Evolutionary conservation across 768 basidiomycete genomes (phyloP), one percentile per base, ranked within the genome.

Genomic region (Suillus discolor): DNA sequence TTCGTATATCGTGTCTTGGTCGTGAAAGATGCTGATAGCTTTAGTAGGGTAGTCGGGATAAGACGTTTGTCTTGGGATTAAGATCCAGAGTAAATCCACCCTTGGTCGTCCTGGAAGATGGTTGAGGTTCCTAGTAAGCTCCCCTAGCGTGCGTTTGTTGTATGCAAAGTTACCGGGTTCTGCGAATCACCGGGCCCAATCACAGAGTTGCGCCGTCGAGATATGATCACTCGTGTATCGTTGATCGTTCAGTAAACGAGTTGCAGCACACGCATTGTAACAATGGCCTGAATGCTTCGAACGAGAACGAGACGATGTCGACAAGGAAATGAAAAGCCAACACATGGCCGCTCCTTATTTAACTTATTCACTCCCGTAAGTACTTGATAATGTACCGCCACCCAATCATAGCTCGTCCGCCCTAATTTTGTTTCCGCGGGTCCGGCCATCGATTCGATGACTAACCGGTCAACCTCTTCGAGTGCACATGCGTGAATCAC

Each of bases 341-440:
- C 59, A 28, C 59, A 60, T 60, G 59, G 59, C 59, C 4, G 41
- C 8, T 42, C 41, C 41, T 42, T 60, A 60, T 60, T 60, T 60
- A 60, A 60, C 59, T 28, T 1, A 25, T 2, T 6, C 25, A 38
- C 25, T 55, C 54, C 31, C 54, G 54, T 55, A 55, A 55, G 54
- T 28, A 34, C 31, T 36, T 6, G 20, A 55, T 13, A n/a, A 13
- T 55, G 34, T n/a, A 55, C 54, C 20, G 12, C 54, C 54, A 31
- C 20, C 54, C 54, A 36, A 55, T 55, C 54, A 55, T 11, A 31
- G 2, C 53, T 34, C 31, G 11, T 13, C 1, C 11, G 7, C 12
- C 59, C 39, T 60, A 31, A 60, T 28, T 60, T 60, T 60, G 39
- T 18, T 13, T 31, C 41, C 59, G 59, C 41, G 25, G 41, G 18